A percentile compares a stretch with the other conserved stretches of the same genome.
Conservation (phyloP, 148 eudicot genomes). For the Rhododendron vialii region DNA sequence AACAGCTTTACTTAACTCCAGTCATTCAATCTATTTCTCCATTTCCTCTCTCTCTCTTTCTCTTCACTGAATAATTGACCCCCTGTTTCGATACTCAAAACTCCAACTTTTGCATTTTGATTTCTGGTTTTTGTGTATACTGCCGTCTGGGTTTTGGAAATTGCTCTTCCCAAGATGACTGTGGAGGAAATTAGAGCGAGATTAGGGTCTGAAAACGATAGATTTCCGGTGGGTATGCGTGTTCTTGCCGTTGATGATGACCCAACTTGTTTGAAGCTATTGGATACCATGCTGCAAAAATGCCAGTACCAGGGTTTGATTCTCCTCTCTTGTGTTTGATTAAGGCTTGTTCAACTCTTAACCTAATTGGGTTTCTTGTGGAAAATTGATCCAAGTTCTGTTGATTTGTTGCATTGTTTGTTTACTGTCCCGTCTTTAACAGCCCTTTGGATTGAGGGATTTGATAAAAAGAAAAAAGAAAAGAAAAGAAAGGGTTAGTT, state of each 20-base stretch:
- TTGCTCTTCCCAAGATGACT: slow-evolving; percentile 26
- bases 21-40: neutral
- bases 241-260: slow-evolving; percentile 94
- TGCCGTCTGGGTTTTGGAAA: slow-evolving; percentile 5
- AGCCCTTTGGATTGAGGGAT: too few species aligned
- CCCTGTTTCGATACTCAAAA: slow-evolving; percentile 13
- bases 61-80: neutral
- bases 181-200: slow-evolving; percentile 30
- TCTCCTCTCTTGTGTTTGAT: neutral
- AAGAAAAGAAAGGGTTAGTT: too few species aligned
- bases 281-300: slow-evolving; percentile 58
- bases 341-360: slow-evolving; percentile 1
- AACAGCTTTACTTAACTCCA: slow-evolving; percentile 17
- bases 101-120: slow-evolving; percentile 17
- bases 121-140: slow-evolving; percentile 10
- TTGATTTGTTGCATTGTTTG: neutral
- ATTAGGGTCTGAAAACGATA: slow-evolving; percentile 22
- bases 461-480: too few species aligned
- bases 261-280: slow-evolving; percentile 53
- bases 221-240: slow-evolving; percentile 70
- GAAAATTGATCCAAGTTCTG: neutral
- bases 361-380: slow-evolving; percentile 1
- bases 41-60: neutral
- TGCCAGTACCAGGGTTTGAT: slow-evolving; percentile 70
- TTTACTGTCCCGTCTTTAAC: neutral